Base-by-base conservation (phyloP, 1,284 basidiomycete genomes). In the Gomphus bonarii region DNA sequence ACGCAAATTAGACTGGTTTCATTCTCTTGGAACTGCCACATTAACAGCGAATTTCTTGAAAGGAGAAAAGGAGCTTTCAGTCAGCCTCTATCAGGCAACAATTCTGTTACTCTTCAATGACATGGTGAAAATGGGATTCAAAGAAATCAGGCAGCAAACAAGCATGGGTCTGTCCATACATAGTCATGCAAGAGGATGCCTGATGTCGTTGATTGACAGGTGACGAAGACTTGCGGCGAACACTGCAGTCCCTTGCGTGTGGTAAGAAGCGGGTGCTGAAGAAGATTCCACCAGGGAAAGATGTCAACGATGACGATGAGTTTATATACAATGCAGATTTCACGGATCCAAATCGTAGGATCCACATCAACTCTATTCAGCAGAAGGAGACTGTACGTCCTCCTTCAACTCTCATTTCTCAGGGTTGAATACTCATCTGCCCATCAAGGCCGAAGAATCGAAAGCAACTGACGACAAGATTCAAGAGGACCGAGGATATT, bases 311-410 rank as follows among this genome's bases (percentile, higher is more conserved):
- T 43, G 74, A 70, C 0, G 95, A 98, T 68, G 69, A 80, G 54
- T 95, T 99, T 68, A 69, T 70, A 35, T 91, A 89, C 74, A 97
- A 98, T 70, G 75, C 81, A 49, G 81, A 80, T 16, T 97, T 98
- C 69, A 82, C 84, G 44, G 90, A 95, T 66, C 79, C 86, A 8
- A 78, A 83, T 25, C 74, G 84, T 51, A 88, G 86, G 64, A 82
- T 99, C 50, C 89, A 91, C 69, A 95, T 99, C 73, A 97, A 95
- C 67, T 91, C 94, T 54, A 97, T 99, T 61, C 95, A 98, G 70
- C 87, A 88, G 49, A 93, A 94, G 67, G 88, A 94, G 64, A 85
- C 91, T 59, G 89, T 91, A 64, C 55, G 80, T 72, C 11, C 33
- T 51, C 38, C 30, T 51, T 53, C n/a, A 8, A 16, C 31, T 31